phyloP scores from a whole-genome alignment of 73 alveolate species.

The Tetrahymena malaccensis region DNA sequence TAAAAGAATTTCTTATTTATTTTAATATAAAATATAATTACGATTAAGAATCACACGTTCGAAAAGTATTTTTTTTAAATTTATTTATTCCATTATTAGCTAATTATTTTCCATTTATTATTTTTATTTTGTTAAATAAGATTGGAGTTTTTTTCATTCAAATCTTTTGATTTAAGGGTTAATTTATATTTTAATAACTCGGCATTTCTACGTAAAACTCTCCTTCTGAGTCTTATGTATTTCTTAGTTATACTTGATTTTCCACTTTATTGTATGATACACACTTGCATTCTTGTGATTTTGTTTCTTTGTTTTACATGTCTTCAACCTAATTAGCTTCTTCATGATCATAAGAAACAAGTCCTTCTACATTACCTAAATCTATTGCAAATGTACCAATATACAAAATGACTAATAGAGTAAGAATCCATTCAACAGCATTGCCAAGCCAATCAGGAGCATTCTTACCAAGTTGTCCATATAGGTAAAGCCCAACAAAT shows the following conservation, averaged over 20 bases:
- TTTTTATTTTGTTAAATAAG: neutral
- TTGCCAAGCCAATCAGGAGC: neutral
- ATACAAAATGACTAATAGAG: neutral
- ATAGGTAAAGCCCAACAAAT: neutral
- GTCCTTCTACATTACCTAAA: neutral
- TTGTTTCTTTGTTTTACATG: neutral
- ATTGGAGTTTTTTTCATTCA: neutral
- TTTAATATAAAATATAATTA: neutral
- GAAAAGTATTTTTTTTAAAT: neutral
- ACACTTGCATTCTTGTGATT: neutral
- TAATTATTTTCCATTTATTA: neutral
- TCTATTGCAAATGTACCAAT: neutral
- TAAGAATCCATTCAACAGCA: neutral
- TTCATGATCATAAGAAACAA: neutral
- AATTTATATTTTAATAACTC: neutral
- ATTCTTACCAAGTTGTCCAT: neutral
- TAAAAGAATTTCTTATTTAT: neutral
- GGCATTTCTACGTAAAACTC: neutral
- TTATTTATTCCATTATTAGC: neutral
- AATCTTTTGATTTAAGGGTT: neutral
- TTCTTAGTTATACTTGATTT: neutral
- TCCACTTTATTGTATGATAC: neutral
- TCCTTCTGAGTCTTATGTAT: neutral
- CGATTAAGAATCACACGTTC: neutral
- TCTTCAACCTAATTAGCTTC: neutral